phyloP scores from a whole-genome alignment of 1,284 basidiomycete genomes.

The Rhodofomes roseus region DNA sequence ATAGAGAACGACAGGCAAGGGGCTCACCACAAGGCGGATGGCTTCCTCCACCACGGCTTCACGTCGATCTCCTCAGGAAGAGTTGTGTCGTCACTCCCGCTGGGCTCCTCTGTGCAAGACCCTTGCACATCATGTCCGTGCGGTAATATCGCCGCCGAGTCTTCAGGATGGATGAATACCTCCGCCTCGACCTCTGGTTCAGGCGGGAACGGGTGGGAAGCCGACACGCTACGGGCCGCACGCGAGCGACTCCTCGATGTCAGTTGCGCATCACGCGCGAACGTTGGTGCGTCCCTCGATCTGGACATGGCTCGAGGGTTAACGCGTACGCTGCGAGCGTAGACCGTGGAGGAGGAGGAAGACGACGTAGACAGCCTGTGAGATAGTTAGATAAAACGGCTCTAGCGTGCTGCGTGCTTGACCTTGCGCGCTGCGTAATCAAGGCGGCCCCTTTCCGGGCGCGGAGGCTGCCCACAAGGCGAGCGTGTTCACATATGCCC shows the following conservation, averaged over 20 bases:
- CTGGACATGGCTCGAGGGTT: slow-evolving; percentile 10
- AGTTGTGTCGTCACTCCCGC: slow-evolving; percentile 21
- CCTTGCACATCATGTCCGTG: slow-evolving; percentile 32
- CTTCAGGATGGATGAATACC: slow-evolving; percentile 41
- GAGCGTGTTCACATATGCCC: no score
- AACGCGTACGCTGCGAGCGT: neutral
- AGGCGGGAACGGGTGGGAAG: slow-evolving; percentile 26
- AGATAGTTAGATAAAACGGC: neutral
- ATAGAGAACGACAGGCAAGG: neutral
- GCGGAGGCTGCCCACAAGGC: no score
- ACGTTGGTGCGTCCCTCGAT: slow-evolving; percentile 1
- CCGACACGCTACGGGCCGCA: slow-evolving; percentile 18
- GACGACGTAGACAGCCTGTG: neutral
- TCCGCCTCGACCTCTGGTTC: slow-evolving; percentile 25
- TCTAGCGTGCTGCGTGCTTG: neutral
- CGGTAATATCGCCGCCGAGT: slow-evolving; percentile 40
- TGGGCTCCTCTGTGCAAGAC: slow-evolving; percentile 9
- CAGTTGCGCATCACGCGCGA: neutral
- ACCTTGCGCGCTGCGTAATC: neutral
- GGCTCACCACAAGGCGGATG: slow-evolving; percentile 65
- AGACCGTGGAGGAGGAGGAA: neutral
- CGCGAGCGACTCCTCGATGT: slow-evolving; percentile 20
- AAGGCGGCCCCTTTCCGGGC: neutral
- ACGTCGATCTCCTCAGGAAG: neutral
- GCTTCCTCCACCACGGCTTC: slow-evolving; percentile 64